Conservation (phyloP, 257 asterid species). For the Plantago major region DNA sequence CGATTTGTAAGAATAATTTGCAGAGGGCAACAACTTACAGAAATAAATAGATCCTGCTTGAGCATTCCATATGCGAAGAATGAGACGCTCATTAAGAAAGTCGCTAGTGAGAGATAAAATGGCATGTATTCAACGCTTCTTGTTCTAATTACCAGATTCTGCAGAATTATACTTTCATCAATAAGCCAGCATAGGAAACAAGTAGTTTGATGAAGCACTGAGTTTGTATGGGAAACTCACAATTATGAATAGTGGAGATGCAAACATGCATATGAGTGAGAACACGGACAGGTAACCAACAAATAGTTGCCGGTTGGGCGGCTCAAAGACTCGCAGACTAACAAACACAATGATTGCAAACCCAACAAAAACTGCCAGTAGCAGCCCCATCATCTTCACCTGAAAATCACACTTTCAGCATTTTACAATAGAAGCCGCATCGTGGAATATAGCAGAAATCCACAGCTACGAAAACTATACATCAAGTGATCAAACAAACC, state of each 20-base stretch:
- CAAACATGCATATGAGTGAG: slow-evolving; percentile 83
- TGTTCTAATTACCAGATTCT: slow-evolving; percentile 84
- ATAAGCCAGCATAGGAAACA: slow-evolving; percentile 8
- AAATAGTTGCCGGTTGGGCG: slow-evolving; percentile 62
- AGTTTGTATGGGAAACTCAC: slow-evolving; percentile 38
- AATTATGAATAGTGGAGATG: slow-evolving; percentile 74
- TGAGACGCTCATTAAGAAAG: slow-evolving; percentile 77
- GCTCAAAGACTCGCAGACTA: slow-evolving; percentile 56
- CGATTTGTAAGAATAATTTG: too few relatives aligned
- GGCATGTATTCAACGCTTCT: slow-evolving; percentile 88
- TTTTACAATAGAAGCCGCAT: too few relatives aligned
- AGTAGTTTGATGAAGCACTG: background rate
- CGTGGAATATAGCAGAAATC: background rate
- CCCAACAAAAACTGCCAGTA: slow-evolving; percentile 43
- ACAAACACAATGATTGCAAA: slow-evolving; percentile 40
- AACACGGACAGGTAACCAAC: slow-evolving; percentile 64
- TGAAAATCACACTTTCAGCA: slow-evolving; percentile 20
- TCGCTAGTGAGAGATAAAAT: slow-evolving; percentile 75
- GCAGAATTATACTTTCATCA: slow-evolving; percentile 13
- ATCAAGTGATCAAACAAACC: too few relatives aligned
- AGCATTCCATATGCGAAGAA: slow-evolving; percentile 78
- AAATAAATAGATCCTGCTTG: slow-evolving; percentile 58
- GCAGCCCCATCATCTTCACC: slow-evolving; percentile 44
- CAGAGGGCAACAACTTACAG: slow-evolving; percentile 37
- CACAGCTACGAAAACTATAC: too few relatives aligned